Evolutionary conservation across 305 asterid genomes (phyloP), one percentile per base, ranked within the genome.

Genomic region (Fraxinus baroniana): DNA sequence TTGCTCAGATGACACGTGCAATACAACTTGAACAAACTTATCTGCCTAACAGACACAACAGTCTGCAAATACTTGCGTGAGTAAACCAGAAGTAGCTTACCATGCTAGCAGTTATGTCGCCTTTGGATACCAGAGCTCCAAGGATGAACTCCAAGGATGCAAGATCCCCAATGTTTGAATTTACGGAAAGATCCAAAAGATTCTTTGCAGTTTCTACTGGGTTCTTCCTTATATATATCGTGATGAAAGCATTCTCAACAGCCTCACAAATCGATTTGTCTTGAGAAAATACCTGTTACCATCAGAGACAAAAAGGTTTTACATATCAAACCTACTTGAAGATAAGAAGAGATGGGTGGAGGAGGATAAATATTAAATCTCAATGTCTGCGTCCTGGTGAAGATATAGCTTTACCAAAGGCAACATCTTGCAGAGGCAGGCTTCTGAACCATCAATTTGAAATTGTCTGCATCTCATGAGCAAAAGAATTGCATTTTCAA

Each of bases 391-490:
- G 5, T 74, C 70, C 68, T 76, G 73, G 83, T 83, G 68, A 74
- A 46, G 78, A 85, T 78, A 81, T 81, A 85, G 81, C 85, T 91
- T 86, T 95, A 94, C 99, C 99, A 95, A 87, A 81, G 99, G 99
- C 82, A 95, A 90, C 98, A 95, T 95, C 90, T 94, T 95, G 80
- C 97, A 94, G 33, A 95, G 94, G 90, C 97, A 91, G 82, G 92
- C 93, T 88, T 94, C 98, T 62, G 98, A 94, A 75, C 90, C 97
- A 89, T 95, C 98, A 81, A 95, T 91, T 83, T 92, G 97, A 86
- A 95, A 95, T 81, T 95, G 99, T 80, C 93, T 91, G 86, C 99
- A 95, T 87, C 99, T 95, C 99, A 95, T 95, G 85, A 95, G 93
- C 87, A 95, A 85, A 76, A 93, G 94, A 86, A 95, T 95, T 80